These are phyloP conservation scores for Shiraia sp. DNA, from an alignment of 2,329 filamentous ascomycete genomes.

Conservation along the genomic window DNA sequence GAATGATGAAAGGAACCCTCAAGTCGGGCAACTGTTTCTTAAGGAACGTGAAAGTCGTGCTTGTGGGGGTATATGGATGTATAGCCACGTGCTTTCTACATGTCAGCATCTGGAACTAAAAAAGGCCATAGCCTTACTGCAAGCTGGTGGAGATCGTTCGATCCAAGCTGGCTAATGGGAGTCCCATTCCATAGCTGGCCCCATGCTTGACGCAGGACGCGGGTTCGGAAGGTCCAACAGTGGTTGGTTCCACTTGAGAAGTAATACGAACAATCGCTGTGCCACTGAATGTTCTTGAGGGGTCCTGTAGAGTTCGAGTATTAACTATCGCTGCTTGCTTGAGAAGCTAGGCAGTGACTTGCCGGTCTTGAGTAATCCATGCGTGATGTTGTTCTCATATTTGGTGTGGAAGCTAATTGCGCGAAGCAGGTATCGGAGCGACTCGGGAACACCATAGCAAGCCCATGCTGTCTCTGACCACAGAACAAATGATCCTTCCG, in stretches of 20 bases:
- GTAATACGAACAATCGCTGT: slow-evolving; percentile 26
- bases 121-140: slow-evolving; percentile 16
- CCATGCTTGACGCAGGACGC: slow-evolving; percentile 17
- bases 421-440: slow-evolving; percentile 8
- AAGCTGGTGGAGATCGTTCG: slow-evolving; percentile 13
- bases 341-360: slow-evolving; percentile 10
- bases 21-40: slow-evolving; percentile 19
- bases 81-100: slow-evolving; percentile 23
- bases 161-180: not conserved
- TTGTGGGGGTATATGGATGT: slow-evolving; percentile 18
- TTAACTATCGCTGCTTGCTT: not conserved
- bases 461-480: slow-evolving; percentile 26
- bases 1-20: slow-evolving; percentile 20
- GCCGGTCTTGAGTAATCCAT: slow-evolving; percentile 15
- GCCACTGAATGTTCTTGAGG: no score
- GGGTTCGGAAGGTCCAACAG: slow-evolving; percentile 15
- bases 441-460: slow-evolving; percentile 14
- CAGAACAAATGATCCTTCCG: slow-evolving; percentile 23
- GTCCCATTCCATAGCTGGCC: slow-evolving; percentile 16
- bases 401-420: slow-evolving; percentile 7
- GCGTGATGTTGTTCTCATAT: slow-evolving; percentile 3
- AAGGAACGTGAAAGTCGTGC: slow-evolving; percentile 32
- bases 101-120: slow-evolving; percentile 8
- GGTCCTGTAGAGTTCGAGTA: not conserved
- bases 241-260: slow-evolving; percentile 8